Evolutionary conservation across 169 alveolate species (phyloP).

Genomic region (Toxoplasma gondii): DNA sequence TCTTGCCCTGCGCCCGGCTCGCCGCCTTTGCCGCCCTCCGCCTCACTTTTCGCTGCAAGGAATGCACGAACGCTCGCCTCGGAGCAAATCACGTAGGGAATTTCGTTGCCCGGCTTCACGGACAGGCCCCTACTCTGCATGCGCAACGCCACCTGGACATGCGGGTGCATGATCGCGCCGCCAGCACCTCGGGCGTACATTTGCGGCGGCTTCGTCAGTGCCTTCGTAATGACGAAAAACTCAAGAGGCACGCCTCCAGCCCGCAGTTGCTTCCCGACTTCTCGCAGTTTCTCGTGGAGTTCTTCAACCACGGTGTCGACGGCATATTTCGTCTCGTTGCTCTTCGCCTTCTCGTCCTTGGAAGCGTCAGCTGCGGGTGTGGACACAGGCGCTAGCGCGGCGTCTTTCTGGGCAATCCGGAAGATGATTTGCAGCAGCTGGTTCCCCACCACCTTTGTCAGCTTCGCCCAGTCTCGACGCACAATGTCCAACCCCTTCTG

Average conservation of each 20-base stretch:
- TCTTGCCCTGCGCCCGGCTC: background rate
- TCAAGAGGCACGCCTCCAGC: constrained; percentile 82
- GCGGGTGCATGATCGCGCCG: constrained; percentile 92
- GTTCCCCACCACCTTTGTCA: constrained; percentile 91
- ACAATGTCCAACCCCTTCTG: constrained; percentile 98
- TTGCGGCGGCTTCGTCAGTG: constrained; percentile 92
- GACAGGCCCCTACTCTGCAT: constrained; percentile 68
- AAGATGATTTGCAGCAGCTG: constrained; percentile 79
- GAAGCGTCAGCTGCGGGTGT: background rate
- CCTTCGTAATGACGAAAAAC: constrained; percentile 92
- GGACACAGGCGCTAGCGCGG: background rate
- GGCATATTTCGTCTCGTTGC: constrained; percentile 23
- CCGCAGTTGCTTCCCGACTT: constrained; percentile 81
- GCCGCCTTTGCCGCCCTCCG: background rate
- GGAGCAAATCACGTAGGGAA: constrained; percentile 92
- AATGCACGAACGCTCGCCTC: constrained; percentile 65
- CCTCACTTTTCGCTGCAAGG: background rate
- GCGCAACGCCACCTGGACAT: constrained; percentile 88
- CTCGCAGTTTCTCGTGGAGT: constrained; percentile 87
- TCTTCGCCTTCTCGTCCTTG: background rate
- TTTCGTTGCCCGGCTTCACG: constrained; percentile 88
- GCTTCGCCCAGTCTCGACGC: constrained; percentile 97
- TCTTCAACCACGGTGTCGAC: constrained; percentile 81
- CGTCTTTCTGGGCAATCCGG: background rate
- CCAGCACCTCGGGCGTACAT: constrained; percentile 90